A percentile compares a stretch with the other conserved stretches of the same genome.
phyloP scores from a whole-genome alignment of 768 basidiomycete genomes.

The Sporobolomyces pararoseus region DNA sequence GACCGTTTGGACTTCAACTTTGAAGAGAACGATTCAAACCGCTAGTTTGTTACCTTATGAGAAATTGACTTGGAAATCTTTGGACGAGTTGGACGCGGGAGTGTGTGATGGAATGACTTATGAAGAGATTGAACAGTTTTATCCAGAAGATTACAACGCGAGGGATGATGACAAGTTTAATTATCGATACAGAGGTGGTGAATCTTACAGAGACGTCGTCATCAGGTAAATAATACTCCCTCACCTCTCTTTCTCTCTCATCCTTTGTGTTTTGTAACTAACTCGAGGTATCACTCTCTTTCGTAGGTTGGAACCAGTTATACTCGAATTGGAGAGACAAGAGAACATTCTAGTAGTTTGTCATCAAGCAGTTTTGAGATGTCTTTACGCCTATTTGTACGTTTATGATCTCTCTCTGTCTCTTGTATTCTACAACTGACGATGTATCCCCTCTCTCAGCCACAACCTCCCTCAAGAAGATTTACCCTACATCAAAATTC shows the following conservation, averaged over 20 bases:
- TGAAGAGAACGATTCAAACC: conserved; percentile 87
- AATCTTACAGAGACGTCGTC: conserved; percentile 90
- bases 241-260: background rate
- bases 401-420: conserved; percentile 12
- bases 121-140: conserved; percentile 92
- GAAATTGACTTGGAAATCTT: conserved; percentile 95
- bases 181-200: conserved; percentile 90
- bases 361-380: conserved; percentile 65
- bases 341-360: conserved; percentile 95
- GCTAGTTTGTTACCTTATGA: conserved; percentile 73
- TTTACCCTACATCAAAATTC: conserved; percentile 96
- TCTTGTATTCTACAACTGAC: background rate
- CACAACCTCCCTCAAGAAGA: conserved; percentile 85
- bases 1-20: conserved; percentile 98
- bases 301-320: conserved; percentile 88
- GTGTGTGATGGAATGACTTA: conserved; percentile 99
- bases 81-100: conserved; percentile 97
- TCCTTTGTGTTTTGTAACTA: conserved; percentile 50
- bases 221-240: conserved; percentile 36
- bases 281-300: background rate
- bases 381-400: conserved; percentile 81
- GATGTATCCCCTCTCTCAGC: background rate
- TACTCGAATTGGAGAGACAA: conserved; percentile 98
- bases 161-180: conserved; percentile 99
- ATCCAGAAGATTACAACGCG: conserved; percentile 97